Conservation (phyloP, 176 grass and related monocot genomes). For the Rhynchospora tenuis region DNA sequence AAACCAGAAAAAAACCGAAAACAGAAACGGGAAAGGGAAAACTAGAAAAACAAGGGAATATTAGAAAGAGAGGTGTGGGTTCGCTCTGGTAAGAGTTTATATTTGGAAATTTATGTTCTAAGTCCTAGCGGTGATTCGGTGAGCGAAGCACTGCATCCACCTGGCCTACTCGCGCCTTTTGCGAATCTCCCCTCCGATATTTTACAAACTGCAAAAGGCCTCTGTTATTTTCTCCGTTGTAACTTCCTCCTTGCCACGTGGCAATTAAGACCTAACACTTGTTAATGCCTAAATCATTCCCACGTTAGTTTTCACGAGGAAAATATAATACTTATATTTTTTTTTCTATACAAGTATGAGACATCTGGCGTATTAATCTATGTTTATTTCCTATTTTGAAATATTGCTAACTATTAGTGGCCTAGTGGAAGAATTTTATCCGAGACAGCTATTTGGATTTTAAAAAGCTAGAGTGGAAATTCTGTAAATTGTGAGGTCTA, state of each 20-base stretch:
- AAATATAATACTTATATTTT: not conserved
- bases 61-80: not conserved
- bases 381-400: not conserved
- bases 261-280: not conserved
- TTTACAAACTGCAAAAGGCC: not conserved
- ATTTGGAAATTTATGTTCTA: conserved; percentile 18
- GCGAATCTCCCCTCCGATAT: not conserved
- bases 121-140: conserved; percentile 21
- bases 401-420: not conserved
- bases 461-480: not conserved
- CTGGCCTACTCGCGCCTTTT: not conserved
- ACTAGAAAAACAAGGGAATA: not conserved
- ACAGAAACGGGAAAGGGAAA: conserved; percentile 15
- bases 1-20: not conserved
- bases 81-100: conserved; percentile 7
- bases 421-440: not conserved
- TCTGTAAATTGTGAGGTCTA: not conserved
- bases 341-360: not conserved
- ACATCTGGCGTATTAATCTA: not conserved
- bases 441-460: not conserved
- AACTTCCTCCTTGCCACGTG: not conserved
- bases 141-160: conserved; percentile 20
- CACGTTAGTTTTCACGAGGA: not conserved
- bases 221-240: not conserved
- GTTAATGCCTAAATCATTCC: not conserved